These are phyloP conservation scores for Fusarium coffeatum DNA, from an alignment of 2,329 filamentous ascomycete genomes.

Conservation along the genomic window DNA sequence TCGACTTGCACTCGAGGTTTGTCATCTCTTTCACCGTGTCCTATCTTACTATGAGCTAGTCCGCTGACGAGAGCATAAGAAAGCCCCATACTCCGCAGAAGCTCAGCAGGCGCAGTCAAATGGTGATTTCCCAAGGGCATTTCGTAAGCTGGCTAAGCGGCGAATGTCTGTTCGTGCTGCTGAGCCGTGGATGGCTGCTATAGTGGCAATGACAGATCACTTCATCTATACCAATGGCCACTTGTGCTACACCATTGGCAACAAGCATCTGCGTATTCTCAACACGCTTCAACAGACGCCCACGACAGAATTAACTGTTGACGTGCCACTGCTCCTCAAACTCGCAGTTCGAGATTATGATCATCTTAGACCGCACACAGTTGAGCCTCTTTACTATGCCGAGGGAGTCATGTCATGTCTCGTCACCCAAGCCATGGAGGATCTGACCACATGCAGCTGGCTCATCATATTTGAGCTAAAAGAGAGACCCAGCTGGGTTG, in stretches of 20 bases:
- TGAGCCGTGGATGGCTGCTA: constrained; percentile 69
- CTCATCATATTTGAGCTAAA: constrained; percentile 58
- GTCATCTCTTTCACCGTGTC: constrained; percentile 22
- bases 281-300: constrained; percentile 63
- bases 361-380: constrained; percentile 55
- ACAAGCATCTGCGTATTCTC: constrained; percentile 64
- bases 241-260: constrained; percentile 70
- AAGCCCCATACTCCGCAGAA: constrained; percentile 41
- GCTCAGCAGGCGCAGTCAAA: constrained; percentile 35
- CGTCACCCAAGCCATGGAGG: constrained; percentile 57
- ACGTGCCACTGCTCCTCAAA: constrained; percentile 59
- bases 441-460: constrained; percentile 57
- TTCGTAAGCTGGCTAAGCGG: constrained; percentile 71
- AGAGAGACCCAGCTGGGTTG: constrained; percentile 59
- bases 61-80: constrained; percentile 41
- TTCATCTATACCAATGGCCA: constrained; percentile 73
- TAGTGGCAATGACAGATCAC: constrained; percentile 68
- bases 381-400: constrained; percentile 68
- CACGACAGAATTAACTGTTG: constrained; percentile 65
- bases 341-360: constrained; percentile 52
- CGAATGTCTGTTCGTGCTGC: constrained; percentile 69
- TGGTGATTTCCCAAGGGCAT: constrained; percentile 37
- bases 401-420: constrained; percentile 68
- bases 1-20: constrained; percentile 68
- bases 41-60: constrained; percentile 7